Evolutionary conservation across 768 basidiomycete species (phyloP).

Genomic region (Zangia roseola): DNA sequence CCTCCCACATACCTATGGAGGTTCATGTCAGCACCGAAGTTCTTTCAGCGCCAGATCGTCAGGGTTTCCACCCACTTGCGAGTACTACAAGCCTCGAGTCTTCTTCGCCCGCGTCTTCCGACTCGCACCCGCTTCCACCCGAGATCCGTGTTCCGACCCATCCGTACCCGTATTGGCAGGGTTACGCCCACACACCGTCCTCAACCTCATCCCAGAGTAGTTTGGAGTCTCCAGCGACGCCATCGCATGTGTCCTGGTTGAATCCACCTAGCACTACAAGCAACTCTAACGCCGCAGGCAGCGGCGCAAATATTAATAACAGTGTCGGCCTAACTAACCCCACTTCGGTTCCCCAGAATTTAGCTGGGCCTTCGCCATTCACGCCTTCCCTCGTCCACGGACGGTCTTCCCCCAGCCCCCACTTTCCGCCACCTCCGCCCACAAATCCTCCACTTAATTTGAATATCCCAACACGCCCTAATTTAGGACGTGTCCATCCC

Average conservation of each 20-base stretch:
- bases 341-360: background rate
- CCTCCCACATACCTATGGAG: conserved; percentile 16
- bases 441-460: conserved; percentile 29
- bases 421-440: conserved; percentile 35
- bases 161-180: conserved; percentile 36
- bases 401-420: conserved; percentile 27
- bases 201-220: conserved; percentile 30
- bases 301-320: conserved; percentile 1
- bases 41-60: conserved; percentile 19
- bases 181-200: conserved; percentile 27
- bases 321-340: conserved; percentile 1
- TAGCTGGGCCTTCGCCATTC: conserved; percentile 10
- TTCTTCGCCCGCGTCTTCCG: conserved; percentile 22
- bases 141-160: conserved; percentile 33
- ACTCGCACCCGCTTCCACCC: conserved; percentile 25
- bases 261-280: conserved; percentile 10
- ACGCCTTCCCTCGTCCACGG: conserved; percentile 15
- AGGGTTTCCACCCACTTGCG: conserved; percentile 16
- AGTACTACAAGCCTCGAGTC: conserved; percentile 17
- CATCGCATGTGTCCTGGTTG: conserved; percentile 43
- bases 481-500: conserved; percentile 22
- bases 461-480: conserved; percentile 27
- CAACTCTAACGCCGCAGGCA: conserved; percentile 5
- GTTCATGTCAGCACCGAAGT: conserved; percentile 32
- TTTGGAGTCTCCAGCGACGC: conserved; percentile 33